These are phyloP conservation scores for Dioszegia aurantiaca DNA, from an alignment of 768 basidiomycete species.

Conservation along the genomic window DNA sequence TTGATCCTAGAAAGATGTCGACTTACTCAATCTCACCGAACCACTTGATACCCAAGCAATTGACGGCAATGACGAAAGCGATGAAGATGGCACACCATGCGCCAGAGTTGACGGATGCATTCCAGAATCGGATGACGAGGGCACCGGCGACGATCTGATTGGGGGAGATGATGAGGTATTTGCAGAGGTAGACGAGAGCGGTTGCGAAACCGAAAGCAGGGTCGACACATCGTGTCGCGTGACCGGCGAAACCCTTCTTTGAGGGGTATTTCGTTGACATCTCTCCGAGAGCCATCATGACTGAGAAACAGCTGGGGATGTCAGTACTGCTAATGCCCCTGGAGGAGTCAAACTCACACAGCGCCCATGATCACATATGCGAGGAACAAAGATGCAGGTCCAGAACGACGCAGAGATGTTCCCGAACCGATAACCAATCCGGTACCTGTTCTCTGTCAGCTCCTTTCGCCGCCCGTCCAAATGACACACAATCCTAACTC, in stretches of 20 bases:
- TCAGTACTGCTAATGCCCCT: neutral
- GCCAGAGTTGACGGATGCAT: conserved; percentile 24
- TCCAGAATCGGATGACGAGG: conserved; percentile 38
- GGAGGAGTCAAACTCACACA: conserved; percentile 19
- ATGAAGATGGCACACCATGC: conserved; percentile 37
- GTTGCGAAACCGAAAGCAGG: conserved; percentile 46
- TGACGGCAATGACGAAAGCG: conserved; percentile 35
- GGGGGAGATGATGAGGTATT: conserved; percentile 54
- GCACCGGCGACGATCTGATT: conserved; percentile 48
- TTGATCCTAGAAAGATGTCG: too few relatives aligned
- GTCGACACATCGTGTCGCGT: conserved; percentile 48
- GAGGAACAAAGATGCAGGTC: conserved; percentile 42
- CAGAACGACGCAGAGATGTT: conserved; percentile 39
- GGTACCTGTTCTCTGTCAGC: conserved; percentile 31
- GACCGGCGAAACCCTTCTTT: conserved; percentile 49
- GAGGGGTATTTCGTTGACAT: conserved; percentile 44
- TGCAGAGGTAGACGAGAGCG: conserved; percentile 38
- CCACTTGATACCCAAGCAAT: conserved; percentile 41
- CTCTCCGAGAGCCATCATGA: conserved; percentile 46
- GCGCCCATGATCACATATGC: conserved; percentile 42
- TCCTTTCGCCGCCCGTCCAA: neutral
- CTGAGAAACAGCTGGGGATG: conserved; percentile 34
- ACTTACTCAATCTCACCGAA: conserved; percentile 43
- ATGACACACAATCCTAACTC: conserved; percentile 11
- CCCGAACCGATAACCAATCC: conserved; percentile 50